These are phyloP conservation scores for Cryphonectria carpinicola DNA, from an alignment of 2,329 filamentous ascomycete genomes.

Conservation along the genomic window DNA sequence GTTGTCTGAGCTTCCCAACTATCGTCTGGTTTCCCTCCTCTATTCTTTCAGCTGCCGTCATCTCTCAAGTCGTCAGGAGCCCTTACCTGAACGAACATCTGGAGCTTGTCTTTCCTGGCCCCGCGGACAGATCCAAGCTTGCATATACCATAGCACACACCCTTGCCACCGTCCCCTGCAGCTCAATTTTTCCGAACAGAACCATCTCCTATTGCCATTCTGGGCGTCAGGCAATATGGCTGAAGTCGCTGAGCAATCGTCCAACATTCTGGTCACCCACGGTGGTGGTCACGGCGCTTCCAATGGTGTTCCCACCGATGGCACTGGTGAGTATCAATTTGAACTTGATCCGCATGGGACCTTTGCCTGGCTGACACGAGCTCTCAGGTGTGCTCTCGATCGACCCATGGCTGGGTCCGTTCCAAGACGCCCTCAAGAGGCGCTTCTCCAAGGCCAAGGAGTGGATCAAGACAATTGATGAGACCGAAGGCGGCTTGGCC, in stretches of 20 bases:
- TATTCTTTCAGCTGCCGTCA: not conserved
- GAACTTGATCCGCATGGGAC: not conserved
- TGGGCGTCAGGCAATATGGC: conserved; percentile 39
- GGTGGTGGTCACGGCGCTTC: conserved; percentile 41
- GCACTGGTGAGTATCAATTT: conserved; percentile 64
- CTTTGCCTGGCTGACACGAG: conserved; percentile 22
- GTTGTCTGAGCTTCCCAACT: not conserved
- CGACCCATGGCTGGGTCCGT: conserved; percentile 89
- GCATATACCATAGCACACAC: conserved; percentile 2
- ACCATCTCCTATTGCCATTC: not conserved
- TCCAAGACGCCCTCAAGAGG: conserved; percentile 74
- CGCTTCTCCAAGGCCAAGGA: conserved; percentile 79
- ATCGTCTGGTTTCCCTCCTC: not conserved
- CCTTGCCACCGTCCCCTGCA: conserved; percentile 9
- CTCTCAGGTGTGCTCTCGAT: conserved; percentile 77
- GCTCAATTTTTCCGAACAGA: not conserved
- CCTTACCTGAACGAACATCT: not conserved
- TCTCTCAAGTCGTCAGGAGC: not conserved
- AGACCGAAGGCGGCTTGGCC: conserved; percentile 84
- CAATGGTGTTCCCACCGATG: conserved; percentile 64
- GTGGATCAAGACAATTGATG: conserved; percentile 84
- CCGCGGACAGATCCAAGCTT: not conserved
- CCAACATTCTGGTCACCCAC: conserved; percentile 48
- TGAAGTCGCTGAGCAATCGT: conserved; percentile 44
- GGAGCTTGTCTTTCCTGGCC: not conserved